Evolutionary conservation across 306 rosid species (phyloP).

Genomic region (Albizia julibrissin): DNA sequence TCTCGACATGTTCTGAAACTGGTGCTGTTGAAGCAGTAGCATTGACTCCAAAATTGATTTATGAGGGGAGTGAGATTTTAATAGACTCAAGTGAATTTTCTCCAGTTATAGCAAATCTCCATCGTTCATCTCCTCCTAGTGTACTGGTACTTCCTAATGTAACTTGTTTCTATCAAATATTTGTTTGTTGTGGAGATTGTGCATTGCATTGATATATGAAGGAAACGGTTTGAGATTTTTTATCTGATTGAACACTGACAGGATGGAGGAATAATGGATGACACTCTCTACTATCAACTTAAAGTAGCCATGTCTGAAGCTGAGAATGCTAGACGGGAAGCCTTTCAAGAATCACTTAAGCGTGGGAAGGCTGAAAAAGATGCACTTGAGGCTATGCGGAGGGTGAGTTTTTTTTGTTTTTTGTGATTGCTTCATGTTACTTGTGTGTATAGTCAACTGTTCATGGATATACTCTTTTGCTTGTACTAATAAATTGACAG

Average conservation of each 20-base stretch:
- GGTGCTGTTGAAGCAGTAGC: constrained; percentile 40
- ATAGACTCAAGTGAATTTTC: constrained; percentile 29
- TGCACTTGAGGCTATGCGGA: constrained; percentile 66
- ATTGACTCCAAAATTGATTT: constrained; percentile 37
- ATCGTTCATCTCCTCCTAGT: constrained; percentile 62
- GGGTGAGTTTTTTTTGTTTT: constrained; percentile 41
- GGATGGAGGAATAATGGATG: constrained; percentile 68
- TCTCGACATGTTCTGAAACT: constrained; percentile 53
- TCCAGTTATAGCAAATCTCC: constrained; percentile 39
- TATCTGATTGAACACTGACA: constrained; percentile 46
- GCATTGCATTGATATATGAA: neutral
- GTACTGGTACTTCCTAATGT: constrained; percentile 47
- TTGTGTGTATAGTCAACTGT: constrained; percentile 1
- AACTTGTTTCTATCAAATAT: constrained; percentile 13
- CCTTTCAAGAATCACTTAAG: constrained; percentile 62
- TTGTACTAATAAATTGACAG: constrained; percentile 44
- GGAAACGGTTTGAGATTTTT: neutral
- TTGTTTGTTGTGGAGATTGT: constrained; percentile 11
- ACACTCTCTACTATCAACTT: constrained; percentile 63
- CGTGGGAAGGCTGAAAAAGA: constrained; percentile 88
- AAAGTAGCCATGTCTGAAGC: constrained; percentile 71
- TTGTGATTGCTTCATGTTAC: constrained; percentile 6
- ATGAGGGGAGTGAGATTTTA: constrained; percentile 48
- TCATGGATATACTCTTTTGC: neutral
- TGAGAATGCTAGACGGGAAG: constrained; percentile 62